Evolutionary conservation across 495 filamentous ascomycete species (phyloP).

Genomic region (Penicillium tannophilum): DNA sequence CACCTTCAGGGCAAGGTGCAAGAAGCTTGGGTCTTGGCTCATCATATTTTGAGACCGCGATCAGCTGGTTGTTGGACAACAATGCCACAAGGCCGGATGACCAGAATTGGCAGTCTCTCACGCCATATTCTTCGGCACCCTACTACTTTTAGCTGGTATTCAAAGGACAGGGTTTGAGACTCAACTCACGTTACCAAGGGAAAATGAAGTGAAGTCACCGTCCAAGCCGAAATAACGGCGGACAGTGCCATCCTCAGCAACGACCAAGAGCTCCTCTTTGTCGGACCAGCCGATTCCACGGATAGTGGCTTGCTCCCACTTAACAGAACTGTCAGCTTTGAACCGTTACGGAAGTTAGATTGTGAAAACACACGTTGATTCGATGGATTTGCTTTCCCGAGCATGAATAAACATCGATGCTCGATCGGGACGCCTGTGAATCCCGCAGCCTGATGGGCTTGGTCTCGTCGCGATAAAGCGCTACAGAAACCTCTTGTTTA

Average conservation of each 20-base stretch:
- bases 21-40: slow-evolving; percentile 87
- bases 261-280: slow-evolving; percentile 87
- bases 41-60: slow-evolving; percentile 84
- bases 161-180: background rate
- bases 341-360: background rate
- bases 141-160: slow-evolving; percentile 34
- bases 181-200: slow-evolving; percentile 74
- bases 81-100: slow-evolving; percentile 90
- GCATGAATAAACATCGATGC: slow-evolving; percentile 92
- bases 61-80: slow-evolving; percentile 81
- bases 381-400: slow-evolving; percentile 80
- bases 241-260: slow-evolving; percentile 88
- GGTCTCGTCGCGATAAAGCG: slow-evolving; percentile 83
- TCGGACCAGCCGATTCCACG: slow-evolving; percentile 95
- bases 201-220: slow-evolving; percentile 93
- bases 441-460: slow-evolving; percentile 79
- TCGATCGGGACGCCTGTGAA: slow-evolving; percentile 70
- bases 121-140: slow-evolving; percentile 84
- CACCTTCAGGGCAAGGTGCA: slow-evolving; percentile 72
- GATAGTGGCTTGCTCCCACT: slow-evolving; percentile 92
- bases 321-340: slow-evolving; percentile 21
- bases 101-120: slow-evolving; percentile 88
- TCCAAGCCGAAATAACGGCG: slow-evolving; percentile 90
- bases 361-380: slow-evolving; percentile 57
- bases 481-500: slow-evolving; percentile 43